Conservation (phyloP, 345 rosid species). For the Populus nigra region DNA sequence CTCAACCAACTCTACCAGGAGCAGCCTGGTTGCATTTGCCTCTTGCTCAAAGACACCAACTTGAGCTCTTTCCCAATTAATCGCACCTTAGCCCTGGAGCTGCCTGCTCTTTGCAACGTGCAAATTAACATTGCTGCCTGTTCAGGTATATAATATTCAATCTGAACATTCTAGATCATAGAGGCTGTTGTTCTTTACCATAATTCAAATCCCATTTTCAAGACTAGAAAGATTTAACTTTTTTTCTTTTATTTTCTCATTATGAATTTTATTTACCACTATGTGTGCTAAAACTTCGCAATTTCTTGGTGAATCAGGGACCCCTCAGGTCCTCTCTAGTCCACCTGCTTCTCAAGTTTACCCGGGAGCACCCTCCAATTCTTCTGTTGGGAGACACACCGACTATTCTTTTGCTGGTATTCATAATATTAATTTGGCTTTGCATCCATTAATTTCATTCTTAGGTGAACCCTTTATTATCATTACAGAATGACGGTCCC, state of each 20-base stretch:
- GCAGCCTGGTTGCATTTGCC: conserved; percentile 65
- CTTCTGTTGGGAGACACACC: conserved; percentile 28
- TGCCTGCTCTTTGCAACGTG: conserved; percentile 59
- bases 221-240: too few relatives aligned
- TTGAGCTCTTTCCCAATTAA: conserved; percentile 58
- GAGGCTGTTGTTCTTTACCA: too few relatives aligned
- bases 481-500: too few relatives aligned
- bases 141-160: conserved; percentile 36
- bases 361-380: conserved; percentile 8
- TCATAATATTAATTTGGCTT: background rate
- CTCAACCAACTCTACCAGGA: conserved; percentile 52
- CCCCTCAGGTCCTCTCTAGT: conserved; percentile 21
- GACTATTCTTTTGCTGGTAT: conserved; percentile 42
- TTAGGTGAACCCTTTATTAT: too few relatives aligned
- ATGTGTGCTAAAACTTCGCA: background rate
- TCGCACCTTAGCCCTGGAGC: conserved; percentile 54
- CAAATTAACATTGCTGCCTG: conserved; percentile 47
- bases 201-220: too few relatives aligned
- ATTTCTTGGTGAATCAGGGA: conserved; percentile 27
- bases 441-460: background rate
- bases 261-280: background rate
- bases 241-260: background rate
- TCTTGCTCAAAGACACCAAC: conserved; percentile 53
- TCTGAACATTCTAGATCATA: too few relatives aligned
- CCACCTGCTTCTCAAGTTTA: conserved; percentile 47